Conservation (phyloP, 371 early-diverging fungal genomes). For the Mortierella sp. region DNA sequence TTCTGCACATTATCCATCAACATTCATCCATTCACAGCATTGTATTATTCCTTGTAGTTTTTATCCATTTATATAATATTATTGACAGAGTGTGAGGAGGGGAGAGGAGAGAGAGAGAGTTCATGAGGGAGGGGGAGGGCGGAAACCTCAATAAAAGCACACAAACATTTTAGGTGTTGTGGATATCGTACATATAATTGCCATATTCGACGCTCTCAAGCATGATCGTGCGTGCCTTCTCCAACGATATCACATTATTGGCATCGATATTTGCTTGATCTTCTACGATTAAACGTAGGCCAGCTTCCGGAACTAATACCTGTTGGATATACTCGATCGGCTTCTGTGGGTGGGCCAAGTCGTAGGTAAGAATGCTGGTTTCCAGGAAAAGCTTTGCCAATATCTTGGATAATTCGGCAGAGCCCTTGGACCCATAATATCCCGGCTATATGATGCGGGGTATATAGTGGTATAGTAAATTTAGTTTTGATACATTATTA, state of each 20-base stretch:
- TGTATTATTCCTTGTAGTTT: slow-evolving; percentile 3
- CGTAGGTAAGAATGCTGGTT: slow-evolving; percentile 50
- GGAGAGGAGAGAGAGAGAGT: background rate
- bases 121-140: background rate
- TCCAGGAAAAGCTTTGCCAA: slow-evolving; percentile 59
- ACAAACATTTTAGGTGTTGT: background rate
- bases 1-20: background rate
- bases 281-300: slow-evolving; percentile 64
- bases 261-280: slow-evolving; percentile 45
- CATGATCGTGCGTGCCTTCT: slow-evolving; percentile 63
- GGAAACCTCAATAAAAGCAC: background rate
- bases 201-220: slow-evolving; percentile 66
- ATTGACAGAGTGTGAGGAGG: background rate
- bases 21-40: background rate
- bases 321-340: slow-evolving; percentile 73
- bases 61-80: slow-evolving; percentile 2
- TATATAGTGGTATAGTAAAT: background rate
- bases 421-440: slow-evolving; percentile 72
- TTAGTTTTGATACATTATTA: too few relatives aligned
- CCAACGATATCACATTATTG: slow-evolving; percentile 12
- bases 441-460: slow-evolving; percentile 62
- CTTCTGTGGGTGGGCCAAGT: slow-evolving; percentile 59
- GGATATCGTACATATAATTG: slow-evolving; percentile 57
- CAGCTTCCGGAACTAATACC: slow-evolving; percentile 72
- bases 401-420: slow-evolving; percentile 58